phyloP scores from a whole-genome alignment of 2,329 filamentous ascomycete species.

The Colletotrichum sp. region DNA sequence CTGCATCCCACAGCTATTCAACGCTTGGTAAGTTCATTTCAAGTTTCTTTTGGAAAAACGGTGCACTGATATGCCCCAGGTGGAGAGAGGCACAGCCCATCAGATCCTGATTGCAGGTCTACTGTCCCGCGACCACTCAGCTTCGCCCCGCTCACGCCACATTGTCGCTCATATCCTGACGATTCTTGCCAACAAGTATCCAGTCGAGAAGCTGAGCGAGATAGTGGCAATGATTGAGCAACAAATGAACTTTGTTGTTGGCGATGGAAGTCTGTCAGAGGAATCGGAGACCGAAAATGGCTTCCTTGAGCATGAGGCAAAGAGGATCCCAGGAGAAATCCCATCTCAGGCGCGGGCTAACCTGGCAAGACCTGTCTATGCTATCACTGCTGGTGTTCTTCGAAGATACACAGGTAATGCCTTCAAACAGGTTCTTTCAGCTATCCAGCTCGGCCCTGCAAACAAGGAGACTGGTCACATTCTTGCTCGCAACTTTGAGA shows the following conservation, averaged over 20 bases:
- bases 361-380: conserved; percentile 29
- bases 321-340: not conserved
- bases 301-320: conserved; percentile 6
- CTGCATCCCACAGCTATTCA: conserved; percentile 36
- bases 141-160: conserved; percentile 24
- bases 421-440: conserved; percentile 36
- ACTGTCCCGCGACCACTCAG: conserved; percentile 21
- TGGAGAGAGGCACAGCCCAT: conserved; percentile 38
- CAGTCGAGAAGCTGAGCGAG: conserved; percentile 33
- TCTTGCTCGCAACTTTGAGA: conserved; percentile 46
- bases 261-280: conserved; percentile 14
- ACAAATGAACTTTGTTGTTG: conserved; percentile 13
- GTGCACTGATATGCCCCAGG: conserved; percentile 30
- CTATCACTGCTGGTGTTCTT: conserved; percentile 40
- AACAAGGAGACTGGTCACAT: conserved; percentile 37
- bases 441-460: conserved; percentile 27
- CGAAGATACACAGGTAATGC: conserved; percentile 41
- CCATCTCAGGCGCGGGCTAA: not conserved
- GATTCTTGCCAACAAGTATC: conserved; percentile 50
- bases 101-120: conserved; percentile 24
- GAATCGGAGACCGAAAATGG: not conserved
- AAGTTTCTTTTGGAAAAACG: not conserved
- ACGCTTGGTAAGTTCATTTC: conserved; percentile 33
- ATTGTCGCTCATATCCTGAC: conserved; percentile 39
- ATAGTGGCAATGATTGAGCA: conserved; percentile 24